These are phyloP conservation scores for Amniculicola lignicola DNA, from an alignment of 495 filamentous ascomycete genomes.

Conservation along the genomic window DNA sequence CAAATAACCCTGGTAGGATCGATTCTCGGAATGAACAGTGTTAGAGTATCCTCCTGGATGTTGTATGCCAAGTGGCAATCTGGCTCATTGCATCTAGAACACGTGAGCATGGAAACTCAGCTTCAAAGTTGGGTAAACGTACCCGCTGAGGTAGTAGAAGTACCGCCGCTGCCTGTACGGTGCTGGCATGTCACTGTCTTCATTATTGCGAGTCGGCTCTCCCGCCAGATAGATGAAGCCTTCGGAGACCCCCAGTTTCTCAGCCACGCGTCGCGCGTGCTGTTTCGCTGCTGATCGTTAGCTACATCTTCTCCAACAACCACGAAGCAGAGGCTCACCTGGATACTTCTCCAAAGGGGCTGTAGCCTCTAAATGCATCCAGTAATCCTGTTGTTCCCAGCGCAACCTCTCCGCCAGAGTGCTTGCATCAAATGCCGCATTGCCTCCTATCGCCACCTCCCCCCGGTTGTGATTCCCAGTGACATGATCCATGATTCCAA, in stretches of 20 bases:
- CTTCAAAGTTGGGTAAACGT: background rate
- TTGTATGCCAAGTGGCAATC: slow-evolving; percentile 63
- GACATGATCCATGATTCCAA: too few species aligned
- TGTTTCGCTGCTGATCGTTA: slow-evolving; percentile 60
- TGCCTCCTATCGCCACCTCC: too few species aligned
- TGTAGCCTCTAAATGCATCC: slow-evolving; percentile 30
- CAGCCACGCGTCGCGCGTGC: slow-evolving; percentile 71
- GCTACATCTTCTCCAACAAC: slow-evolving; percentile 5
- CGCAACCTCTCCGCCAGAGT: slow-evolving; percentile 6
- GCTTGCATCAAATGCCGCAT: slow-evolving; percentile 7
- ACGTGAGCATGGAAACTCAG: slow-evolving; percentile 8
- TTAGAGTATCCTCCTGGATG: slow-evolving; percentile 54
- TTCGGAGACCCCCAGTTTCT: slow-evolving; percentile 56
- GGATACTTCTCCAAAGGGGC: slow-evolving; percentile 42
- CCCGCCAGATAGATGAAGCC: slow-evolving; percentile 65
- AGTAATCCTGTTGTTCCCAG: slow-evolving; percentile 23
- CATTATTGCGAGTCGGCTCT: slow-evolving; percentile 47
- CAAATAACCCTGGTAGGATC: slow-evolving; percentile 57
- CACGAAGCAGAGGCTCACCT: slow-evolving; percentile 38
- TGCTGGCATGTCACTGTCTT: slow-evolving; percentile 59
- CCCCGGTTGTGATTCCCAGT: too few species aligned
- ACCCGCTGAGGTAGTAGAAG: slow-evolving; percentile 68
- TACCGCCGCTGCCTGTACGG: slow-evolving; percentile 65
- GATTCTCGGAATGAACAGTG: slow-evolving; percentile 59
- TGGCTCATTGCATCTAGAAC: slow-evolving; percentile 50